A percentile compares a stretch with the other conserved stretches of the same genome.
phyloP scores from a whole-genome alignment of 2,329 filamentous ascomycete species.

The Ceratocystiopsis sp. region DNA sequence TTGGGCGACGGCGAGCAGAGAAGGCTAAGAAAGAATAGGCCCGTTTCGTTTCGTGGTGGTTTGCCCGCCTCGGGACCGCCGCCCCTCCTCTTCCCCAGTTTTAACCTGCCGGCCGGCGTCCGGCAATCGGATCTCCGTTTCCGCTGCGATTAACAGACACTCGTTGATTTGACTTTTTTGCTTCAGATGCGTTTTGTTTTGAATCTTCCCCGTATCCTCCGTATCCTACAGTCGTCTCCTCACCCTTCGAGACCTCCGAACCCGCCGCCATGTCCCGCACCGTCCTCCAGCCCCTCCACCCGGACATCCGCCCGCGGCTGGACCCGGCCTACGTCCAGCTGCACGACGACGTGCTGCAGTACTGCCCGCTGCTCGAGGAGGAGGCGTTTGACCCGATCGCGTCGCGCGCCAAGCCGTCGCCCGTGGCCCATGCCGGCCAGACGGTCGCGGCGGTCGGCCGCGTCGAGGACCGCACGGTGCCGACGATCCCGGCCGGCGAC shows the following conservation, averaged over 20 bases:
- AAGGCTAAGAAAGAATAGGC: too few relatives aligned
- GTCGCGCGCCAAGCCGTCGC: constrained; percentile 1
- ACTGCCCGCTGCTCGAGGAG: constrained; percentile 17
- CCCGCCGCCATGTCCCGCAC: not conserved
- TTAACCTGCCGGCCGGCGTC: too few relatives aligned
- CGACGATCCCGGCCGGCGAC: constrained; percentile 20
- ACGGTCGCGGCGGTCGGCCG: constrained; percentile 21
- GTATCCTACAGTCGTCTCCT: not conserved
- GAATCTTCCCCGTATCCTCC: not conserved
- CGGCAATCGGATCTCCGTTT: too few relatives aligned
- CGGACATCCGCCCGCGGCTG: constrained; percentile 15
- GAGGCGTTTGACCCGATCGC: not conserved
- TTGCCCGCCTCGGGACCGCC: too few relatives aligned
- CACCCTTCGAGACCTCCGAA: not conserved
- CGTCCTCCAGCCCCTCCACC: constrained; percentile 17
- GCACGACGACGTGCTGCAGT: constrained; percentile 20
- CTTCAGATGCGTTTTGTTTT: not conserved
- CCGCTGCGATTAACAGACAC: too few relatives aligned
- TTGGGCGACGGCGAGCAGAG: too few relatives aligned
- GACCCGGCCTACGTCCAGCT: constrained; percentile 22
- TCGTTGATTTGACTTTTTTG: too few relatives aligned
- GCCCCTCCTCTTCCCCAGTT: too few relatives aligned
- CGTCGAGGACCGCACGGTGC: constrained; percentile 25
- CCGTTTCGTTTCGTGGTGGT: too few relatives aligned
- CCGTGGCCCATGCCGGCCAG: constrained; percentile 3